phyloP scores from a whole-genome alignment of 306 rosid genomes.

The Sesbania bispinosa region DNA sequence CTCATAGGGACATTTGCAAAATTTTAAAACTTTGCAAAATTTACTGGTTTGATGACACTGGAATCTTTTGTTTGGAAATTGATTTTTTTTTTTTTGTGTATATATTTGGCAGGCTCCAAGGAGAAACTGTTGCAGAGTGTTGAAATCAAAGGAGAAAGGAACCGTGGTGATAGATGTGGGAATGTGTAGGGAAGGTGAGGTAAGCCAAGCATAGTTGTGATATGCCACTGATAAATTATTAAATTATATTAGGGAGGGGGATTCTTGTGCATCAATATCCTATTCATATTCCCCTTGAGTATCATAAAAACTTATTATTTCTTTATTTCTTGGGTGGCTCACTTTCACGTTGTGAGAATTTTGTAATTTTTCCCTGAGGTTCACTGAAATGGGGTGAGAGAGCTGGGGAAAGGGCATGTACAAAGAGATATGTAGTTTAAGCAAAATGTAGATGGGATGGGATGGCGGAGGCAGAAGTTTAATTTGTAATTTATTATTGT shows the following conservation, averaged over 20 bases:
- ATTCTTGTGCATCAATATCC: constrained; percentile 6
- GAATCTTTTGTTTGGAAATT: constrained; percentile 3
- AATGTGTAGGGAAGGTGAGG: constrained; percentile 64
- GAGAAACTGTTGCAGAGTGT: constrained; percentile 88
- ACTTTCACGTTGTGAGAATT: constrained; percentile 29
- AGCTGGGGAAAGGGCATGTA: constrained; percentile 34
- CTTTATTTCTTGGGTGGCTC: constrained; percentile 40
- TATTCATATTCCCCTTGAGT: too few species aligned
- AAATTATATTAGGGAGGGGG: constrained; percentile 16
- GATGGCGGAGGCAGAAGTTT: neutral
- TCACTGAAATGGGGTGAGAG: constrained; percentile 18
- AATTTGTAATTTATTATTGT: constrained; percentile 2
- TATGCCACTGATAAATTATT: neutral
- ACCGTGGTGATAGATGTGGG: constrained; percentile 75
- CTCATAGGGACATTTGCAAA: too few species aligned
- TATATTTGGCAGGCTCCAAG: constrained; percentile 73
- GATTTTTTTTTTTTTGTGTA: neutral
- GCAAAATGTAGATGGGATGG: constrained; percentile 1
- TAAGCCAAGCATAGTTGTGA: constrained; percentile 49
- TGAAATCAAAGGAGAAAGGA: constrained; percentile 47
- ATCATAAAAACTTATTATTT: constrained; percentile 32
- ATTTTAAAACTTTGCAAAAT: neutral
- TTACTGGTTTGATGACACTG: neutral
- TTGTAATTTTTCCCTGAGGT: constrained; percentile 17
- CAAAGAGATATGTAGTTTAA: constrained; percentile 30